These are phyloP conservation scores for Schizonepeta tenuifolia DNA, from an alignment of 257 asterid species.

Conservation along the genomic window DNA sequence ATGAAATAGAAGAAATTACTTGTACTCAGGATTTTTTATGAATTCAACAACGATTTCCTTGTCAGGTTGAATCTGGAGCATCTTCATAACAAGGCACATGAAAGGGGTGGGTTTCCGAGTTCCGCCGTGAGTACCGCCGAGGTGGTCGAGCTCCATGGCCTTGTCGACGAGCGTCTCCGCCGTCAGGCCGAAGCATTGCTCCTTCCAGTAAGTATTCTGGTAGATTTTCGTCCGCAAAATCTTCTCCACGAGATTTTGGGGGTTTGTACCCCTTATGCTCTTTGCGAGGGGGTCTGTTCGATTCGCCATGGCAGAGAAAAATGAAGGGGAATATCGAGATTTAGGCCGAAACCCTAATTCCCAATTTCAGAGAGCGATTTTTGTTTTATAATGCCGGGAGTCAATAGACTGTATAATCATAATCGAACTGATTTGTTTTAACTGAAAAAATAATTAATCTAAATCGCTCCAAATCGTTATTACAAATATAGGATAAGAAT, in stretches of 20 bases:
- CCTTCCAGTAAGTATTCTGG: constrained; percentile 90
- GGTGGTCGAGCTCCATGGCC: constrained; percentile 97
- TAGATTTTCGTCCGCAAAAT: constrained; percentile 84
- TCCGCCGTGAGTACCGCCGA: constrained; percentile 89
- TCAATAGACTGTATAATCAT: too few species aligned
- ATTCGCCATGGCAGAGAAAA: constrained; percentile 66
- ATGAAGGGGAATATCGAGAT: not conserved
- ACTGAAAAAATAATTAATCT: too few species aligned
- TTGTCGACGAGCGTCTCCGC: constrained; percentile 98
- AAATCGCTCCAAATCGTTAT: too few species aligned
- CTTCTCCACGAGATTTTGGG: constrained; percentile 92
- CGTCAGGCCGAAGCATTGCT: constrained; percentile 92
- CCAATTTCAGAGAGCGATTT: not conserved
- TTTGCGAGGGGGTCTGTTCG: constrained; percentile 89
- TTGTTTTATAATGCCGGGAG: not conserved
- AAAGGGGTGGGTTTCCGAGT: constrained; percentile 86
- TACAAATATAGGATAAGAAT: too few species aligned
- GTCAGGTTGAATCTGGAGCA: constrained; percentile 99
- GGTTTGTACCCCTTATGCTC: constrained; percentile 92
- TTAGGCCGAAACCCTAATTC: constrained; percentile 34
- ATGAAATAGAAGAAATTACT: constrained; percentile 42
- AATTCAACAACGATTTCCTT: constrained; percentile 96
- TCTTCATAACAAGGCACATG: constrained; percentile 85
- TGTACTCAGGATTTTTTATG: constrained; percentile 90
- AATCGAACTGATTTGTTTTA: too few species aligned